These are phyloP conservation scores for Tetrastigma voinierianum DNA, from an alignment of 164 flowering plant species.

Conservation along the genomic window DNA sequence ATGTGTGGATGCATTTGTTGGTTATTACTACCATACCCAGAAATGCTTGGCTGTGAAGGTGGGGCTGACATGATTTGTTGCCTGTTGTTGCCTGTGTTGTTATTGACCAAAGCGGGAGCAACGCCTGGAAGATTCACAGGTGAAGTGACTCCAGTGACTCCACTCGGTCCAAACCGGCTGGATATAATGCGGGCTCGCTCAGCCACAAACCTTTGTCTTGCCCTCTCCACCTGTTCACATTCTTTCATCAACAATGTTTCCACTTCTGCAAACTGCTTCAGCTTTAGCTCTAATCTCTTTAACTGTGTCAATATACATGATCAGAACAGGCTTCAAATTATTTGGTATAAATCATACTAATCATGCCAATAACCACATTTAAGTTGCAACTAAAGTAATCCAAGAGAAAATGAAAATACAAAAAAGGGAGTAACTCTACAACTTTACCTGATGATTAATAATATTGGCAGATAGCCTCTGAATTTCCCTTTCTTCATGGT, in stretches of 20 bases:
- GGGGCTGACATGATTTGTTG: constrained; percentile 48
- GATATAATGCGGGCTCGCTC: constrained; percentile 66
- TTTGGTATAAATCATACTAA: no score
- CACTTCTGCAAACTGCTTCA: constrained; percentile 94
- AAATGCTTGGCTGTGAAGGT: constrained; percentile 51
- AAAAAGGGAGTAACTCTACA: neutral
- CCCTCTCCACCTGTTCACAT: constrained; percentile 86
- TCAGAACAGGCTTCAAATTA: neutral
- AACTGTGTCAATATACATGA: constrained; percentile 41
- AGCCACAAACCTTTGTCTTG: constrained; percentile 72
- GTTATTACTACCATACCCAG: constrained; percentile 53
- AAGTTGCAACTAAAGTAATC: neutral
- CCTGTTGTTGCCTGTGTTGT: constrained; percentile 39
- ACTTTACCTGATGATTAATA: constrained; percentile 82
- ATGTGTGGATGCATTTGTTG: constrained; percentile 64
- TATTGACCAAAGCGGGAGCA: constrained; percentile 36
- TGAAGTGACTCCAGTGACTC: constrained; percentile 34
- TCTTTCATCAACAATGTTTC: constrained; percentile 86
- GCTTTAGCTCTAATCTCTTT: constrained; percentile 85
- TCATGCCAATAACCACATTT: no score
- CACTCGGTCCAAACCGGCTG: constrained; percentile 50
- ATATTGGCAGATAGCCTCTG: constrained; percentile 92
- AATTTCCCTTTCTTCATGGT: constrained; percentile 98
- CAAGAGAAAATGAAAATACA: neutral
- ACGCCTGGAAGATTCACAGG: constrained; percentile 26